Percentiles rank a stretch among this genome's conserved stretches.
Evolutionary conservation across 257 asterid genomes (phyloP).

Genomic region (Handroanthus guayacan): DNA sequence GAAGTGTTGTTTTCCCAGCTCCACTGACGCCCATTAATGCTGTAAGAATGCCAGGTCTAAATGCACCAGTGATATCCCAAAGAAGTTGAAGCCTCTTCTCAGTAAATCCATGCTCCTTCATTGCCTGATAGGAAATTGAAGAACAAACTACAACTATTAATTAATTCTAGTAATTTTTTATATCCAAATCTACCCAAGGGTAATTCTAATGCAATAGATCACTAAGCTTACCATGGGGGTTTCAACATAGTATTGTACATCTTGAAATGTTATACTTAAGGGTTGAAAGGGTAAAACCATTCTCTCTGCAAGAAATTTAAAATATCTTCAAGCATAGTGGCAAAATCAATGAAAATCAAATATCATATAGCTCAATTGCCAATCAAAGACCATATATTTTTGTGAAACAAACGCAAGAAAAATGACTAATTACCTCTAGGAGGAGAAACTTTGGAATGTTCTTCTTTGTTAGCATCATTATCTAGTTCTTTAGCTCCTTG

Average conservation of each 20-base stretch:
- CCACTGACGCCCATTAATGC: constrained; percentile 38
- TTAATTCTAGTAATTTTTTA: too few species aligned
- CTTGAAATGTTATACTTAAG: constrained; percentile 37
- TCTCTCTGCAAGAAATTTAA: constrained; percentile 13
- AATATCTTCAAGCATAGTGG: neutral
- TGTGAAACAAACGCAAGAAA: too few species aligned
- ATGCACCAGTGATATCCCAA: constrained; percentile 28
- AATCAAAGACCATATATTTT: too few species aligned
- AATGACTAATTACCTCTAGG: neutral
- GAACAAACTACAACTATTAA: neutral
- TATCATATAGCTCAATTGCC: neutral
- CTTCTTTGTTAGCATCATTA: neutral
- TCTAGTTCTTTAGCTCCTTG: constrained; percentile 12
- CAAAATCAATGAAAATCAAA: neutral
- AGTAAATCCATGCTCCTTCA: constrained; percentile 8
- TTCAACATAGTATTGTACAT: constrained; percentile 47
- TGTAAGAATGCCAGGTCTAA: constrained; percentile 34
- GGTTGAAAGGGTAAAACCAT: constrained; percentile 45
- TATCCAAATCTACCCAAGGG: neutral
- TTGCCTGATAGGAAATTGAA: constrained; percentile 22
- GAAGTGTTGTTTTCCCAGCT: constrained; percentile 37
- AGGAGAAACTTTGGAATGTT: neutral
- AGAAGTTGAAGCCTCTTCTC: constrained; percentile 29
- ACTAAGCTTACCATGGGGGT: constrained; percentile 33
- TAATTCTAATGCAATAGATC: neutral